Evolutionary conservation across 1,284 basidiomycete species (phyloP), one percentile per base, ranked within the genome.

Genomic region (Apiotrichum gamsii): DNA sequence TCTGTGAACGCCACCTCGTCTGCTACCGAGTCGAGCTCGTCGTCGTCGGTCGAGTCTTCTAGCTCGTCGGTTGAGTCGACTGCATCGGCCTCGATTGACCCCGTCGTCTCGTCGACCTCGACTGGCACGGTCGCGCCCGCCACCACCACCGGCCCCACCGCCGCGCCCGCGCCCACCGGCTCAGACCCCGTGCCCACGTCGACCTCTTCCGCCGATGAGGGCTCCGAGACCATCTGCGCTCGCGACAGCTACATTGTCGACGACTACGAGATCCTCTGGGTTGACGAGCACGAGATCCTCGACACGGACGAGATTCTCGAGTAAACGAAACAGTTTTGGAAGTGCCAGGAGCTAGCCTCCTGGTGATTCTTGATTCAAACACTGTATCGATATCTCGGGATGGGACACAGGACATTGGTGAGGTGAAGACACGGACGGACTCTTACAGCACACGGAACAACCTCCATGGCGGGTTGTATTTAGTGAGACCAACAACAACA

Each of bases 201-300:
- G 4, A 21, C 37, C 30, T 10, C 37, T 16, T 14, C 40, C 25
- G 5, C 20, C 28, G 30, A 39, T 8, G 24, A n/a, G 5, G 38
- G 31, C 13, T 29, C 18, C 18, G n/a, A 34, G 25, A 45, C 37
- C 24, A 40, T 35, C 33, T 52, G 51, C 32, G 43, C 52, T 42
- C 49, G 57, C 8, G 51, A 48, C 46, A 39, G 36, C 37, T 29
- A 30, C 19, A 49, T 52, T 29, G 54, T 58, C 38, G 54, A 54
- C 36, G 62, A 62, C 39, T 64, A 49, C 39, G 62, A 64, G 46
- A 60, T 60, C 40, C 47, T 64, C 33, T 64, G 62, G 62, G 62
- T 64, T 16, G 29, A 57, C 40, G 60, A 62, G 38, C 44, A 50
- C 35, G 62, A 64, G 36, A 59, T 64, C 30, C 51, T 52, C 14